phyloP scores from a whole-genome alignment of 2,329 filamentous ascomycete species.

The Diaporthe citri region DNA sequence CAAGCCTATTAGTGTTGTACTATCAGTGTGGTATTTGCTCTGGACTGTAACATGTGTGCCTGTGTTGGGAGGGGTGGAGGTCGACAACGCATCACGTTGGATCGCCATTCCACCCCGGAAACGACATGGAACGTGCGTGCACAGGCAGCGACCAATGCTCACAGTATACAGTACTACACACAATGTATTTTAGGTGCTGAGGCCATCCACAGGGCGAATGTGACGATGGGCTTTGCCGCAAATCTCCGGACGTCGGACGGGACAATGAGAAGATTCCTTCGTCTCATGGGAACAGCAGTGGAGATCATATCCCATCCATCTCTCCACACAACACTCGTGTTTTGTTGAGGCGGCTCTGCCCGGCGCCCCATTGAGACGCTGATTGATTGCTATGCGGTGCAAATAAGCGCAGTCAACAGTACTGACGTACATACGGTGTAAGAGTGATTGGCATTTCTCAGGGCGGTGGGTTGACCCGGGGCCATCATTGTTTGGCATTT shows the following conservation, averaged over 20 bases:
- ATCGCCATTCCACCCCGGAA: slow-evolving; percentile 31
- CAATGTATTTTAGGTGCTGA: slow-evolving; percentile 1
- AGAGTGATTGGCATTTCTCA: background rate
- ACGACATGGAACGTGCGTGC: slow-evolving; percentile 25
- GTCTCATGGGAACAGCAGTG: slow-evolving; percentile 21
- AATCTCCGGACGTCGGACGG: slow-evolving; percentile 6
- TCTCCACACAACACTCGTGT: background rate
- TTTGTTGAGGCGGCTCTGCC: slow-evolving; percentile 27
- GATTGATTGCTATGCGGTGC: background rate
- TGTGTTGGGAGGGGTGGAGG: slow-evolving; percentile 20
- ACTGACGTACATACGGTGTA: background rate
- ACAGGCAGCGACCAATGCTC: slow-evolving; percentile 22
- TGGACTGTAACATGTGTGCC: background rate
- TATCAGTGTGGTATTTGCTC: slow-evolving; percentile 19
- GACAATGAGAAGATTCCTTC: background rate
- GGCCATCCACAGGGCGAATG: background rate
- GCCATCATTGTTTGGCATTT: slow-evolving; percentile 13
- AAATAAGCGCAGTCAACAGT: background rate
- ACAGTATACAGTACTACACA: slow-evolving; percentile 6
- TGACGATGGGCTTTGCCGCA: slow-evolving; percentile 1
- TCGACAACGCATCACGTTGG: slow-evolving; percentile 35
- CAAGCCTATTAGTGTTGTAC: slow-evolving; percentile 3
- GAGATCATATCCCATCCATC: background rate
- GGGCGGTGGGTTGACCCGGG: slow-evolving; percentile 5
- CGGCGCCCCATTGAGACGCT: background rate